A percentile compares a stretch with the other conserved stretches of the same genome.
These are phyloP conservation scores for Fusarium sp. DNA, from an alignment of 2,329 filamentous ascomycete species.

Conservation along the genomic window DNA sequence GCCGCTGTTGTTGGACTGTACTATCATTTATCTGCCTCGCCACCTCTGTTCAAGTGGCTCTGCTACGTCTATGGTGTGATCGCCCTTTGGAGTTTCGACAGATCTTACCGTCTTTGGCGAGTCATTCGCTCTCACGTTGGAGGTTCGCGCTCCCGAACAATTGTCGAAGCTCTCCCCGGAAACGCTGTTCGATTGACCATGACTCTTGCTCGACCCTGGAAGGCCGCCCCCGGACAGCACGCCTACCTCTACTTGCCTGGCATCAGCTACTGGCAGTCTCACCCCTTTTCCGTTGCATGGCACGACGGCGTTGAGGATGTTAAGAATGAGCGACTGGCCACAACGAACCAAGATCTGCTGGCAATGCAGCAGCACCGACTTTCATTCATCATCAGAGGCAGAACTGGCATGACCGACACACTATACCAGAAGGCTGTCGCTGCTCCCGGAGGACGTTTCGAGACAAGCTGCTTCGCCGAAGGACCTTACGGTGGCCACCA, in stretches of 20 bases:
- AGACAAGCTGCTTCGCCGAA: slow-evolving; percentile 76
- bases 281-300: slow-evolving; percentile 86
- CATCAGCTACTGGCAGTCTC: slow-evolving; percentile 79
- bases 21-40: slow-evolving; percentile 69
- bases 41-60: slow-evolving; percentile 61
- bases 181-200: slow-evolving; percentile 81
- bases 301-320: slow-evolving; percentile 72
- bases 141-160: slow-evolving; percentile 73
- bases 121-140: slow-evolving; percentile 76
- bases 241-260: slow-evolving; percentile 83
- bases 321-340: slow-evolving; percentile 68
- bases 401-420: slow-evolving; percentile 78
- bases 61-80: slow-evolving; percentile 72
- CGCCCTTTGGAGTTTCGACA: slow-evolving; percentile 76
- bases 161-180: slow-evolving; percentile 81
- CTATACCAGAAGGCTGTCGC: slow-evolving; percentile 76
- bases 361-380: slow-evolving; percentile 73
- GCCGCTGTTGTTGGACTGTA: slow-evolving; percentile 73
- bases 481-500: slow-evolving; percentile 83
- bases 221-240: slow-evolving; percentile 80
- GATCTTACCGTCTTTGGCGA: slow-evolving; percentile 68
- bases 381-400: slow-evolving; percentile 78
- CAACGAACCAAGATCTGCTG: slow-evolving; percentile 70
- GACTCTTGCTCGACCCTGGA: slow-evolving; percentile 81
- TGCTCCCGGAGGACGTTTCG: slow-evolving; percentile 71